Evolutionary conservation across 2,329 filamentous ascomycete genomes (phyloP).

Genomic region (Trichophyton equinum): DNA sequence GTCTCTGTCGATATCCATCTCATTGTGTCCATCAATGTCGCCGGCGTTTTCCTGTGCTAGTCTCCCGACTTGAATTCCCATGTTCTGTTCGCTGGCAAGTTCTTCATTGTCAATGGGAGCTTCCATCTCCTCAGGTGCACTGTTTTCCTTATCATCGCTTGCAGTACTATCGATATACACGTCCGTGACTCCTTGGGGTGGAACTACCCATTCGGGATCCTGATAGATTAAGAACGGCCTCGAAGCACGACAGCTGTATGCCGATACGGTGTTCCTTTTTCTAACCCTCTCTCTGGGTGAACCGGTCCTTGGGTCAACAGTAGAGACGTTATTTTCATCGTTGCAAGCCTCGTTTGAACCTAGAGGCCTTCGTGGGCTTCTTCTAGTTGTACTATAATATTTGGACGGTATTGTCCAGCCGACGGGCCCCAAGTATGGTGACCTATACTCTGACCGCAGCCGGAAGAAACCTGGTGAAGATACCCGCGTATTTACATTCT

Average conservation of each 20-base stretch:
- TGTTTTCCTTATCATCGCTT: constrained; percentile 14
- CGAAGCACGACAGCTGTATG: neutral
- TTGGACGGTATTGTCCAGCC: constrained; percentile 12
- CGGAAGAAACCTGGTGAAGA: neutral
- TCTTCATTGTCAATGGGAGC: neutral
- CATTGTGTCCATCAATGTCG: neutral
- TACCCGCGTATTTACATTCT: constrained; percentile 4
- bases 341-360: neutral
- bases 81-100: neutral
- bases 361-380: neutral
- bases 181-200: neutral
- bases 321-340: neutral
- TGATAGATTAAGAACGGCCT: constrained; percentile 14
- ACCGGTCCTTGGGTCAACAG: neutral
- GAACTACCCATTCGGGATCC: constrained; percentile 10
- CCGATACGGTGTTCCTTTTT: neutral
- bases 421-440: constrained; percentile 12
- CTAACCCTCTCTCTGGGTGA: neutral
- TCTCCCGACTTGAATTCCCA: neutral
- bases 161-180: constrained; percentile 5
- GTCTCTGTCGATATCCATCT: neutral
- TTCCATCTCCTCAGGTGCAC: neutral
- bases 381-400: constrained; percentile 2
- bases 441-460: neutral
- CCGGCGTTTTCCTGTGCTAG: neutral